Evolutionary conservation across 306 rosid species (phyloP), one percentile per base, ranked within the genome.

Genomic region (Fragaria vesca): DNA sequence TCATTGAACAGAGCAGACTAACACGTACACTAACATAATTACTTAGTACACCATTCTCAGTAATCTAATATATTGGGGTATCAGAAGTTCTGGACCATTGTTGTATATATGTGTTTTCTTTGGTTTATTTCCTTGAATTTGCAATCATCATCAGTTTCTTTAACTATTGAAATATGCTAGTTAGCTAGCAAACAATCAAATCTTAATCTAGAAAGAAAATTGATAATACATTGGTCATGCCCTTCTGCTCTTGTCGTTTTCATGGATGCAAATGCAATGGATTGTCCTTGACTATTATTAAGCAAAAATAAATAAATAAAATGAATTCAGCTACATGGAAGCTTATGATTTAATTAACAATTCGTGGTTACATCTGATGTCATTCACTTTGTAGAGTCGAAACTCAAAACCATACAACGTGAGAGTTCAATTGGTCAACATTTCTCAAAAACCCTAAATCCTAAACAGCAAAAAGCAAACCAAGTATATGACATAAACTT

Each of bases 101-200:
- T 60, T 3, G 12, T 60, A 17, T 32, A 32, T 32, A 32, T 2
- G 4, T 32, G 36, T n/a, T 26, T 34, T 9, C 2, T 61, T 28
- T 61, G 18, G 38, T 61, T 2, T 61, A 26, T 11, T 61, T 58
- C 26, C 60, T 45, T 18, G 2, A 7, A 5, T 32, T 32, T 32
- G 26, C 65, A 24, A 10, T 58, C 65, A 58, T 24, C 2, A 9
- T 58, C 32, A n/a, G 26, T 58, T 58, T 58, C 32, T 58, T 58
- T 60, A 26, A 60, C 36, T 3, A 60, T 13, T 26, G 36, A 61
- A 57, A 21, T 21, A 57, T 57, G 63, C 63, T 28, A 28, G 40
- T 30, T 28, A 26, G 66, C 66, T 61, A 61, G 67, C 34, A 28
- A 61, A 61, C 66, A 61, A 61, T 61, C 66, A 61, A 61, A 61